Base-by-base conservation (phyloP, 192 early-diverging fungal species). In the Backusella australiensis region DNA sequence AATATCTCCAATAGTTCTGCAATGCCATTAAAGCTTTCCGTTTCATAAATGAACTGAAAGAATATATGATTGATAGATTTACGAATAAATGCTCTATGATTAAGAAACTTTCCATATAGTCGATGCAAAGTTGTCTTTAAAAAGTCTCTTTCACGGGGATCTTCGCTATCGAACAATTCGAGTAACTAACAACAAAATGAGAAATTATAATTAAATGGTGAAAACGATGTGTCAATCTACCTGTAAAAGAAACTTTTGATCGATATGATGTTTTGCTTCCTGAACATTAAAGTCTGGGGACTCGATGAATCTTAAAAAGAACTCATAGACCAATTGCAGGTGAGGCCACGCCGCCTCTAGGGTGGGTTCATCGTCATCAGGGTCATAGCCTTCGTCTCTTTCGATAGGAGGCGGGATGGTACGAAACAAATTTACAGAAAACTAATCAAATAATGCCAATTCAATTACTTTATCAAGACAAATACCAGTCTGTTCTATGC, bases 361-460 rank as follows among this genome's bases (percentile, higher is more conserved):
- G 3, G 96, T 95, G 6, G 98, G 98, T 81, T 99, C 98, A 82
- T 99, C 98, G 75, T 99, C 98, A 78, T 99, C 98, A 9, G 98
- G 97, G 84, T 99, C 98, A 78, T 96, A 99, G 21, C 94, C 96
- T 72, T 98, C 98, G 52, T 89, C 91, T 26, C 96, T 96, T 77
- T 96, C 98, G 41, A 96, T 92, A 85, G 95, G 96, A 1, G 98
- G 98, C 11, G 98, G 95, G 26, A 99, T 95, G 3, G 97, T 95
- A 63, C 98, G 90, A 84, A 99, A 99, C 21, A 99, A 86, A 85
- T 99, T 99, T 3, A 90, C 88, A 32, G 95, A 89, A 90, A 96
- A 95, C 95, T 96, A 32, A 32, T 3, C 32, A 32, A 32, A 32
- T 32, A 32, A 32, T 3, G 32, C 32, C 32, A 32, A 32, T 32